phyloP scores from a whole-genome alignment of 495 filamentous ascomycete genomes.

The Penicillium herquei region DNA sequence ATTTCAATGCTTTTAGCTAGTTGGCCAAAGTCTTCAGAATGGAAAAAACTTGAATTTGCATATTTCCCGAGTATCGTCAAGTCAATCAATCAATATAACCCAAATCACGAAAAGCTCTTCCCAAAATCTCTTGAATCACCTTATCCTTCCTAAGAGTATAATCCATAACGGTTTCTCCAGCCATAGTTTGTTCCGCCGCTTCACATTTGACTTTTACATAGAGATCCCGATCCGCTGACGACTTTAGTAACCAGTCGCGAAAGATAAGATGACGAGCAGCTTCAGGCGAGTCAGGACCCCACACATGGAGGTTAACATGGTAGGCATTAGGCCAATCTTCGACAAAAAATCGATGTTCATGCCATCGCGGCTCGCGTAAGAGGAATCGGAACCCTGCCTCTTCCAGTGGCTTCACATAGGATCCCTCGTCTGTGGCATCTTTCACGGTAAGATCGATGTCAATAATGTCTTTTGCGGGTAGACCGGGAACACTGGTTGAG shows the following conservation, averaged over 20 bases:
- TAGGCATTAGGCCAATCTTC: slow-evolving; percentile 24
- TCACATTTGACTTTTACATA: slow-evolving; percentile 42
- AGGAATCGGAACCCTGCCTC: slow-evolving; percentile 42
- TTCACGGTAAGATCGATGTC: slow-evolving; percentile 49
- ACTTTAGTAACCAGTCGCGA: slow-evolving; percentile 43
- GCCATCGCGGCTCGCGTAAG: slow-evolving; percentile 44
- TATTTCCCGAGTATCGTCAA: no score
- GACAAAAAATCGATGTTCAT: slow-evolving; percentile 47
- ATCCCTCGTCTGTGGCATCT: slow-evolving; percentile 34
- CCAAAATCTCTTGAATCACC: slow-evolving; percentile 38
- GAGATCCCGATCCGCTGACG: slow-evolving; percentile 32
- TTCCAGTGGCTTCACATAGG: slow-evolving; percentile 45
- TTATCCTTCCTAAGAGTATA: slow-evolving; percentile 43
- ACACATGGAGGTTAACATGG: slow-evolving; percentile 48
- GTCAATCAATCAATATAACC: slow-evolving; percentile 16
- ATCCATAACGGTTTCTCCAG: slow-evolving; percentile 33
- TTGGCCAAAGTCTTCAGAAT: no score
- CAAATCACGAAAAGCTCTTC: slow-evolving; percentile 34
- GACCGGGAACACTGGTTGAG: slow-evolving; percentile 49
- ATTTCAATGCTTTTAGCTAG: no score
- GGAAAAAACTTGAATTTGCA: no score
- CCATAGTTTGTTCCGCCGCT: slow-evolving; percentile 26
- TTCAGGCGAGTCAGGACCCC: slow-evolving; percentile 41
- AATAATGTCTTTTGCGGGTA: slow-evolving; percentile 49
- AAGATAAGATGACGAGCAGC: slow-evolving; percentile 43